These are phyloP conservation scores for Cucurbita ficifolia DNA, from an alignment of 306 rosid species.

Conservation along the genomic window DNA sequence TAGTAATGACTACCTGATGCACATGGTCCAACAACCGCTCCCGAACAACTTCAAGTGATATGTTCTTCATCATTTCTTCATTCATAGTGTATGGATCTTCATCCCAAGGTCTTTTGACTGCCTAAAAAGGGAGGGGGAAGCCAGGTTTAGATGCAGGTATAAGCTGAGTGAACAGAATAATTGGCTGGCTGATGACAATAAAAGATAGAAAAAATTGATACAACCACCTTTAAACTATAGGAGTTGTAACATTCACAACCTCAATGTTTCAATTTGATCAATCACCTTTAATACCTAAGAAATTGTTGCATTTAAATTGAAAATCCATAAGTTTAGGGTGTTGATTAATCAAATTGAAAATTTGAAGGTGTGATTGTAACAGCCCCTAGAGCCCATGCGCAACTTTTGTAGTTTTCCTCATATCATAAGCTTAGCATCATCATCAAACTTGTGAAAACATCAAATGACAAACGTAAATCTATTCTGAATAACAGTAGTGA, in stretches of 20 bases:
- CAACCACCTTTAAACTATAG: neutral
- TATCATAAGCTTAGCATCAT: neutral
- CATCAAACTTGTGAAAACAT: neutral
- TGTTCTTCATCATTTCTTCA: conserved; percentile 81
- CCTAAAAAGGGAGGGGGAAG: conserved; percentile 39
- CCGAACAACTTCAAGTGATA: conserved; percentile 86
- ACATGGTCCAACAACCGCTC: conserved; percentile 86
- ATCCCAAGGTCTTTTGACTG: conserved; percentile 84
- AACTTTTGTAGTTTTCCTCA: neutral
- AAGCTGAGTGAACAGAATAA: neutral
- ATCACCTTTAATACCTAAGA: neutral
- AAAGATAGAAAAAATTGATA: neutral
- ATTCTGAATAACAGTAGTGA: conserved; percentile 5
- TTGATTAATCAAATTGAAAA: neutral
- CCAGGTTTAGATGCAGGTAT: conserved; percentile 4
- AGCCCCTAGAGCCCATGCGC: neutral
- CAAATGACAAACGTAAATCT: neutral
- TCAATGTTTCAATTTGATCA: neutral
- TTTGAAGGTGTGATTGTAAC: neutral
- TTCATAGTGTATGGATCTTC: conserved; percentile 75
- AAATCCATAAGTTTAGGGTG: neutral
- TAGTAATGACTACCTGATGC: conserved; percentile 53
- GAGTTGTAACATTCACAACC: neutral
- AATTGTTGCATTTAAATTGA: neutral
- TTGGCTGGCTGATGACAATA: neutral